Base-by-base conservation (phyloP, 2,329 filamentous ascomycete species). In the Alternaria sp. region DNA sequence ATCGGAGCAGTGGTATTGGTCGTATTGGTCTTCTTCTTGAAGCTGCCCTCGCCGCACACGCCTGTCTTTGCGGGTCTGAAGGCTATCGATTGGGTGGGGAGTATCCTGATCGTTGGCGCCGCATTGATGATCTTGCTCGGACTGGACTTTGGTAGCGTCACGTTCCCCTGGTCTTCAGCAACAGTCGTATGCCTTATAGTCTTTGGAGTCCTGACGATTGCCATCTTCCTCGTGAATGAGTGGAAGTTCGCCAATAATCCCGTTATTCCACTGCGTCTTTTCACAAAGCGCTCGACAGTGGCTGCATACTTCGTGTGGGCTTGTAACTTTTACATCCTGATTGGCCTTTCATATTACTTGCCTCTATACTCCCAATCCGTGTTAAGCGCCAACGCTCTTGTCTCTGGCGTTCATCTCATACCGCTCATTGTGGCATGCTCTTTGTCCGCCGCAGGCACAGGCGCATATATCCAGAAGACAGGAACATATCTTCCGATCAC, bases 141-240 rank as follows among this genome's bases (percentile, higher is more conserved):
- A 1, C 87, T 96, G 13, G 89, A 95, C 74, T 91, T 93, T 66
- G 93, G 93, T 59, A 92, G 91, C 51, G 86, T 91, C 54, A 84
- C 84, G 21, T 88, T 87, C 66, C 89, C 93, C 1, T 96, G 92
- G 93, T 79, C 81, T 56, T 93, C 90, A 0, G 83, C 90, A 2
- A 88, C 86, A 1, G 90, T 93, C 32, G 85, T 95, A 71, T 93
- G 90, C 72, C 84, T 96, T 25, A 83, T 95, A 64, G 80, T 93
- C 46, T 92, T 93, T 69, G 92, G 92, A 21, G 69, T 88, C 43
- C 59, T 90, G 26, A 83, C 85, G 10, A 82, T 89, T 57, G 84
- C 59, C 10, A 66, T 93, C 49, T 96, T 96, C 77, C 77, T 89
- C 63, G 52, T 91, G 28, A 88, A 89, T 72, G 92, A 96, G 80